Evolutionary conservation across 805 yeast species (phyloP).

Genomic region (Metschnikowia santaceciliae): DNA sequence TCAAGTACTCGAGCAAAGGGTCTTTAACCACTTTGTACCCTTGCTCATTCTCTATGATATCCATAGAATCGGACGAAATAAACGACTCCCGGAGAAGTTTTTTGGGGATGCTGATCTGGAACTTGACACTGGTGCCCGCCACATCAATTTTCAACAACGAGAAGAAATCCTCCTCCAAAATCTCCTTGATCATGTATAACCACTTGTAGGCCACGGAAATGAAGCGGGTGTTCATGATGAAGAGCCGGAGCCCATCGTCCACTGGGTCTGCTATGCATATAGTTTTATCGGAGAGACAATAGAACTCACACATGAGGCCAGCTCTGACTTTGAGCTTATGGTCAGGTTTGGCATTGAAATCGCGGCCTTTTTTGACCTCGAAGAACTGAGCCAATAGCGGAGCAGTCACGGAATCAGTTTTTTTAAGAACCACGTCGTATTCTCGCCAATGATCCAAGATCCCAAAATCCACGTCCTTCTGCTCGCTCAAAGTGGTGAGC

Average conservation of each 20-base stretch:
- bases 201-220: conserved; percentile 55
- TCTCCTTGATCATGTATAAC: conserved; percentile 53
- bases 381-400: conserved; percentile 67
- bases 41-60: conserved; percentile 8
- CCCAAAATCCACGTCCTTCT: conserved; percentile 49
- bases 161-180: conserved; percentile 36
- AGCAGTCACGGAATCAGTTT: conserved; percentile 45
- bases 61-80: conserved; percentile 4
- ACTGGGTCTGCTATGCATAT: conserved; percentile 45
- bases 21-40: conserved; percentile 26
- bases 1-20: conserved; percentile 35
- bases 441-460: conserved; percentile 77
- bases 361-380: conserved; percentile 36
- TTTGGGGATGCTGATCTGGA: conserved; percentile 47
- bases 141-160: conserved; percentile 34
- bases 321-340: conserved; percentile 17
- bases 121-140: conserved; percentile 42
- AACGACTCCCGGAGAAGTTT: conserved; percentile 11
- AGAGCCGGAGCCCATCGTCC: conserved; percentile 31
- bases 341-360: conserved; percentile 21
- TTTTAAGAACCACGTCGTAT: conserved; percentile 65
- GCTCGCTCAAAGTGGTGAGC: conserved; percentile 38
- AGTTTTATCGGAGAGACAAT: conserved; percentile 68
- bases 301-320: conserved; percentile 43
- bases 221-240: conserved; percentile 54